A percentile compares a stretch with the other conserved stretches of the same genome.
phyloP scores from a whole-genome alignment of 2,329 filamentous ascomycete species.

The Xylariaceae sp. region DNA sequence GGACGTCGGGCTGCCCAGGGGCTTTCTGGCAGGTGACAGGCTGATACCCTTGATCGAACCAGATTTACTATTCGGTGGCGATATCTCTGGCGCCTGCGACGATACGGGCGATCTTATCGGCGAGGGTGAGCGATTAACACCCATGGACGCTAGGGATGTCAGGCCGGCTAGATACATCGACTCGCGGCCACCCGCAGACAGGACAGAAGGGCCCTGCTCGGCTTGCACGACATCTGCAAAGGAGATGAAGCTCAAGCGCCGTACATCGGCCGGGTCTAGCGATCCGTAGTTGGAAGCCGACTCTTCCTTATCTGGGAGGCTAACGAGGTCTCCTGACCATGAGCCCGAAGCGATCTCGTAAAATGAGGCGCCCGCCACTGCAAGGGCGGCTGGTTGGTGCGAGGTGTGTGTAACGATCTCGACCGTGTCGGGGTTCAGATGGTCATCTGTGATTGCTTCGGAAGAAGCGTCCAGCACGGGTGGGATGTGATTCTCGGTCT shows the following conservation, averaged over 20 bases:
- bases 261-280: conserved; percentile 71
- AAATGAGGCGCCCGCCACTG: conserved; percentile 50
- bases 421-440: conserved; percentile 79
- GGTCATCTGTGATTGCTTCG: conserved; percentile 81
- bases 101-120: conserved; percentile 75
- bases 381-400: conserved; percentile 71
- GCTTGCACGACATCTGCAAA: conserved; percentile 93
- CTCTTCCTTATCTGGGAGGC: conserved; percentile 54
- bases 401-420: conserved; percentile 85
- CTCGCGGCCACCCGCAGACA: conserved; percentile 54
- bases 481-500: conserved; percentile 91
- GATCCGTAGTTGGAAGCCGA: conserved; percentile 70
- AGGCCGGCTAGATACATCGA: conserved; percentile 64
- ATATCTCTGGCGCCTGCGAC: conserved; percentile 61
- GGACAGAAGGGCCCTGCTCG: conserved; percentile 61
- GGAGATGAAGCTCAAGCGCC: conserved; percentile 87
- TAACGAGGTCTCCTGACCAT: conserved; percentile 54
- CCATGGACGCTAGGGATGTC: conserved; percentile 50
- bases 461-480: conserved; percentile 87
- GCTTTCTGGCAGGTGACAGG: conserved; percentile 56
- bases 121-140: conserved; percentile 66
- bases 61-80: conserved; percentile 70
- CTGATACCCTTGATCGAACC: conserved; percentile 71
- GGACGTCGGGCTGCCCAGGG: conserved; percentile 59
- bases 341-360: conserved; percentile 42